Conservation (phyloP, 805 yeast genomes). For the Hanseniaspora mollemarum region DNA sequence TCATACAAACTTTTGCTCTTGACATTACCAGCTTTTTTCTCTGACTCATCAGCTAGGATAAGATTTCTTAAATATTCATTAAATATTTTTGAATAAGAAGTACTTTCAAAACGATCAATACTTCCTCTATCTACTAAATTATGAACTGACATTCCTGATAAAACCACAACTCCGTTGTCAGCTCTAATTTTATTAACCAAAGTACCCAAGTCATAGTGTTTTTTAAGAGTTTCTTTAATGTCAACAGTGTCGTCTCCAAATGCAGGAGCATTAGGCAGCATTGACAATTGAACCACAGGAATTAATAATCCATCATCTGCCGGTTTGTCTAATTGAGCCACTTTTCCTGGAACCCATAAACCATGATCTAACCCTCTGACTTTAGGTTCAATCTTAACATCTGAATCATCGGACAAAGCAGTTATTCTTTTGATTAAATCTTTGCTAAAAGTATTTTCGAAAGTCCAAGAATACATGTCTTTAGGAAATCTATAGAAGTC, state of each 20-base stretch:
- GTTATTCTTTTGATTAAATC: conserved; percentile 30
- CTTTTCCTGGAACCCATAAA: conserved; percentile 68
- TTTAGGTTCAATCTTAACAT: conserved; percentile 8
- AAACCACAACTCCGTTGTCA: conserved; percentile 42
- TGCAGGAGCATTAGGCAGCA: conserved; percentile 28
- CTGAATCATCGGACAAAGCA: not conserved
- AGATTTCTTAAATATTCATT: conserved; percentile 36
- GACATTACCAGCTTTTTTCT: conserved; percentile 24
- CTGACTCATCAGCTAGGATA: conserved; percentile 23
- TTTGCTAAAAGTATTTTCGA: conserved; percentile 33
- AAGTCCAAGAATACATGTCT: conserved; percentile 50
- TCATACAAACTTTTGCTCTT: conserved; percentile 19
- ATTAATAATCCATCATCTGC: conserved; percentile 6
- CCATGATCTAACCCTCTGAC: conserved; percentile 71
- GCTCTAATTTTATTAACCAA: conserved; percentile 42
- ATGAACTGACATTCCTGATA: conserved; percentile 75
- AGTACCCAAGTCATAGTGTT: conserved; percentile 40
- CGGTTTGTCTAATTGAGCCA: conserved; percentile 41
- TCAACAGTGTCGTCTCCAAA: not conserved
- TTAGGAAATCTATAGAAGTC: conserved; percentile 67
- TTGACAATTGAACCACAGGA: conserved; percentile 38
- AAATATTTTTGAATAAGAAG: conserved; percentile 46
- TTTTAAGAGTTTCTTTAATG: conserved; percentile 11
- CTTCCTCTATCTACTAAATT: conserved; percentile 42
- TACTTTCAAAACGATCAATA: conserved; percentile 26